Base-by-base conservation (phyloP, 177 flowering plant species). In the Vitis hybrid region DNA sequence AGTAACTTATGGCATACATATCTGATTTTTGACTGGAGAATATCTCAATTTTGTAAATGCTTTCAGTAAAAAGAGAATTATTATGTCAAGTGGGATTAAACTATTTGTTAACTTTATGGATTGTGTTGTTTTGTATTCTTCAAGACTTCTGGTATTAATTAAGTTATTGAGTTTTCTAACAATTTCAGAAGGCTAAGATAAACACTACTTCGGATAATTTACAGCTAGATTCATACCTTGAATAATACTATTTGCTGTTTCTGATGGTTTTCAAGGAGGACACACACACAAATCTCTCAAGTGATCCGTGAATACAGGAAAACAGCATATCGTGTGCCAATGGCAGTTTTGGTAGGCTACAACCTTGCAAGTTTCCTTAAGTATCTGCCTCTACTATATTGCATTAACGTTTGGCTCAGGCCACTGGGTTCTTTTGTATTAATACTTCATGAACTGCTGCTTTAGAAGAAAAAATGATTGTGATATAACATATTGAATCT, bases 231-330 rank as follows among this genome's bases (percentile, higher is more conserved):
- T 48, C 18, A 49, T 62, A 52, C n/a, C 52, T 51, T 70, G 18
- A 59, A 32, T 73, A n/a, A 6, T 64, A 10, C 68, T 67, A 64
- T 17, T 32, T 68, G 15, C 59, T 68, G 30, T 69, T 34, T 75
- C 9, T 39, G 64, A 5, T 69, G 58, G 64, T 34, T 62, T 75
- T 45, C 19, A 32, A 95, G 99, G 94, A 88, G 99, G 87, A 93
- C 98, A 3, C 99, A 96, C 80, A 78, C 97, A 14, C 98, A 96
- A 70, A 87, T 96, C 79, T 82, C 86, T 78, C 99, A 96, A 81
- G 92, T 89, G 58, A 80, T 94, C 32, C 86, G 93, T 54, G 99
- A 96, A 68, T 96, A 88, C 51, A 80, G 87, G 72, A 96, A 96
- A 80, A 96, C 99, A 75, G 61, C 88, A 51, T 96, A 96, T 67